A percentile compares a stretch with the other conserved stretches of the same genome.
These are phyloP conservation scores for Syncephalis fuscata DNA, from an alignment of 371 early-diverging fungal species.

Conservation along the genomic window DNA sequence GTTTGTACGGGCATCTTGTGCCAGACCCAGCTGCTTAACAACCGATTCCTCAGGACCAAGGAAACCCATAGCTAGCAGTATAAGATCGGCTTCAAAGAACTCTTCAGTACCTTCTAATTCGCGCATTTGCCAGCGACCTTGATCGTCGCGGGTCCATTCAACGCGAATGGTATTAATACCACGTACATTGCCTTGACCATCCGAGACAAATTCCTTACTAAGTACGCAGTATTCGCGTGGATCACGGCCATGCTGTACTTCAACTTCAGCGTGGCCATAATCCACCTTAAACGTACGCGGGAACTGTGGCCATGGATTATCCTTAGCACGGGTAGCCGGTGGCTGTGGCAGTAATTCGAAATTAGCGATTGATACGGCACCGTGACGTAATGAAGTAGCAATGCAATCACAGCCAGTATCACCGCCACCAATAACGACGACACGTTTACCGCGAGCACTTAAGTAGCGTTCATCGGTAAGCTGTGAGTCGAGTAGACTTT, in stretches of 20 bases:
- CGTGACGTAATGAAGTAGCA: constrained; percentile 84
- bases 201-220: constrained; percentile 84
- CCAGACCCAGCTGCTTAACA: constrained; percentile 51
- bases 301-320: constrained; percentile 96
- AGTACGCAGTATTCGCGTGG: constrained; percentile 88
- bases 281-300: constrained; percentile 87
- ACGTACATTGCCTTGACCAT: constrained; percentile 60
- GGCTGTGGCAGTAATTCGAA: constrained; percentile 93
- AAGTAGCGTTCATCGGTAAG: constrained; percentile 55
- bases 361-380: constrained; percentile 79
- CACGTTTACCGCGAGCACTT: constrained; percentile 79
- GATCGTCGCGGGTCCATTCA: constrained; percentile 75
- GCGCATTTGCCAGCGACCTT: constrained; percentile 76
- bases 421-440: constrained; percentile 95
- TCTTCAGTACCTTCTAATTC: constrained; percentile 72
- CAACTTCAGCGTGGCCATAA: constrained; percentile 89
- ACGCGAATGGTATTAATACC: constrained; percentile 90
- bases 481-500: constrained; percentile 61
- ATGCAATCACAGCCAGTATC: constrained; percentile 96
- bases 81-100: constrained; percentile 73
- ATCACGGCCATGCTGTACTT: constrained; percentile 73
- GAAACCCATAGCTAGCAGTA: constrained; percentile 93
- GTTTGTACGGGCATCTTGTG: constrained; percentile 29
- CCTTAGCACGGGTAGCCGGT: constrained; percentile 53
- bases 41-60: constrained; percentile 82